These are phyloP conservation scores for Lepidium campestre DNA, from an alignment of 441 rosid species.

Conservation along the genomic window DNA sequence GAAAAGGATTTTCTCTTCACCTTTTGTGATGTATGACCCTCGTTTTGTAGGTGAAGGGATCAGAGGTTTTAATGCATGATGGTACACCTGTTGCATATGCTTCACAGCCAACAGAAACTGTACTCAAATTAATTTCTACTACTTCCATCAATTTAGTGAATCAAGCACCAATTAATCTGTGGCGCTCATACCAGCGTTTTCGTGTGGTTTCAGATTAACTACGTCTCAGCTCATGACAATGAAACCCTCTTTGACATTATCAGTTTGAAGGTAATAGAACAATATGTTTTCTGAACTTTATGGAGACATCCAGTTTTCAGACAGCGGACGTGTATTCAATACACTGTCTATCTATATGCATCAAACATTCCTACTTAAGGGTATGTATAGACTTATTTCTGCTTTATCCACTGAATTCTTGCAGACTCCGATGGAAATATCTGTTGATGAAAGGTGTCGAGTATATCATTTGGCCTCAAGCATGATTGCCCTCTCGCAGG, in stretches of 20 bases:
- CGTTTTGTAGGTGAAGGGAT: constrained; percentile 70
- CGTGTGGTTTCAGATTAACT: constrained; percentile 61
- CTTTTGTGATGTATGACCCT: constrained; percentile 1
- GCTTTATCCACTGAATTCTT: constrained; percentile 22
- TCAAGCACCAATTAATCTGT: neutral
- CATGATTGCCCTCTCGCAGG: constrained; percentile 83
- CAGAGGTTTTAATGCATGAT: constrained; percentile 64
- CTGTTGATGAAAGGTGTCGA: constrained; percentile 83
- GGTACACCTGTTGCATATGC: constrained; percentile 83
- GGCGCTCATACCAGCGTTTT: constrained; percentile 17
- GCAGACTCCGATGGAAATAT: constrained; percentile 70
- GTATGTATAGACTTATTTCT: constrained; percentile 14
- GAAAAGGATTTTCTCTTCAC: neutral
- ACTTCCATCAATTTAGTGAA: constrained; percentile 1
- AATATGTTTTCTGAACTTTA: neutral
- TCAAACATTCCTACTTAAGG: neutral
- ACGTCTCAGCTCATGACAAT: constrained; percentile 99
- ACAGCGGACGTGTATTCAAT: neutral
- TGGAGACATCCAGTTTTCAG: neutral
- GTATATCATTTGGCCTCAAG: constrained; percentile 83
- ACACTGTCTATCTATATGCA: neutral
- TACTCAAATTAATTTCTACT: constrained; percentile 26
- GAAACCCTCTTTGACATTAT: constrained; percentile 91
- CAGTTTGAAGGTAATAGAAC: constrained; percentile 71
- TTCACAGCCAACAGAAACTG: constrained; percentile 70